Base-by-base conservation (phyloP, 495 filamentous ascomycete species). In the Daldinia concentrica region DNA sequence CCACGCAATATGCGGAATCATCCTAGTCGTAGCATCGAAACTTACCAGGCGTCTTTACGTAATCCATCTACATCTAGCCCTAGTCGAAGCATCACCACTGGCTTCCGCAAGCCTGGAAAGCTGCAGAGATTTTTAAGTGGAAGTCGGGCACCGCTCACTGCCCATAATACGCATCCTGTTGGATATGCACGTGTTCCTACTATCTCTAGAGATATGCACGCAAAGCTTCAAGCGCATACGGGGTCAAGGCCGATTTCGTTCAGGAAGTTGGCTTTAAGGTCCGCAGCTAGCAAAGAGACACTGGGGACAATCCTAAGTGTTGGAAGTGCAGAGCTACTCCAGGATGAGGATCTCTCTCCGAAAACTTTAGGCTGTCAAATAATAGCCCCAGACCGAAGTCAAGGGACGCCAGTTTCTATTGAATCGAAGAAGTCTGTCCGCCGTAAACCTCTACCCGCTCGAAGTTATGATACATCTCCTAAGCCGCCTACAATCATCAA, bases 301-400 rank as follows among this genome's bases (percentile, higher is more conserved):
- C 65, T 82, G 4, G 81, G 76, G 56, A 82, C 79, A 32, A 83
- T 83, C 34, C 78, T 84, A 43, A 80, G 78, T 66, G 79, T 81
- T 32, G 79, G 76, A 37, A 80, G 79, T 51, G 45, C 76, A 27
- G 80, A 80, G 58, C 56, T 70, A 37, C 69, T 76, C 30, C 77
- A 81, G 22, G 69, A 76, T 19, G 64, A 74, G 7, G 71, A 76
- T 15, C 24, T 66, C 5, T 32, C 67, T n/a, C 39, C 73, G 9
- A 58, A 61, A 6, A 26, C 15, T 45, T 15, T 64, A 57, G 3
- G 32, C 67, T 7, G 59, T 51, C 27, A 73, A 51, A 17, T 50
- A 19, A 58, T 39, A 27, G 27, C 15, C 43, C 24, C 34, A 6
- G 66, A 66, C 56, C 52, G 60, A 19, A 63, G 41, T 15, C 64